Evolutionary conservation across 345 rosid species (phyloP).

Genomic region (Physaria fendleri): DNA sequence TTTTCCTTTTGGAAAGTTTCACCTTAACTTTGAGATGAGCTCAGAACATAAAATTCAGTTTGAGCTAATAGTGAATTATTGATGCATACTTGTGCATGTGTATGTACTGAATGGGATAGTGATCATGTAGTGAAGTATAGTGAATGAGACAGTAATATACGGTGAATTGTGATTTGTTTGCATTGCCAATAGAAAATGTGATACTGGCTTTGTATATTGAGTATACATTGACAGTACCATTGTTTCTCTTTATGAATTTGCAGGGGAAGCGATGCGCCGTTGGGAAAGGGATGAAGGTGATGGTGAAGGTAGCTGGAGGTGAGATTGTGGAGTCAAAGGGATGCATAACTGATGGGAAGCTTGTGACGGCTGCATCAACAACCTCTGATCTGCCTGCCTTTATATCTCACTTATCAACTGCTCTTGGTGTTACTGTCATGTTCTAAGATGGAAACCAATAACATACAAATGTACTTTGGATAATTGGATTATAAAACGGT

Average conservation of each 20-base stretch:
- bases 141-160: neutral
- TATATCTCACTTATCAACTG: conserved; percentile 27
- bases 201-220: neutral
- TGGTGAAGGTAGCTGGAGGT: conserved; percentile 42
- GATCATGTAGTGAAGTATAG: neutral
- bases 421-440: conserved; percentile 32
- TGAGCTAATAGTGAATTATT: neutral
- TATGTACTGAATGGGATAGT: neutral
- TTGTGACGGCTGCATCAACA: conserved; percentile 43
- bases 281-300: conserved; percentile 40
- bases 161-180: neutral
- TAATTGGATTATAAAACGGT: too few relatives aligned
- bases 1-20: neutral
- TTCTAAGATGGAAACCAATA: conserved; percentile 20
- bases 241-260: neutral
- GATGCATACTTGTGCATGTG: neutral
- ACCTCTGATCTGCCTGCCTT: conserved; percentile 37
- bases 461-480: neutral
- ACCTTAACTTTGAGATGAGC: neutral
- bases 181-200: neutral
- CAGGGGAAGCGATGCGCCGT: conserved; percentile 32
- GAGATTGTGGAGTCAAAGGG: conserved; percentile 32
- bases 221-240: neutral
- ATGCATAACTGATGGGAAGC: conserved; percentile 37
- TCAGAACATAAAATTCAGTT: neutral